These are phyloP conservation scores for Cinnamomum micranthum DNA, from an alignment of 164 flowering plant species.

Conservation along the genomic window DNA sequence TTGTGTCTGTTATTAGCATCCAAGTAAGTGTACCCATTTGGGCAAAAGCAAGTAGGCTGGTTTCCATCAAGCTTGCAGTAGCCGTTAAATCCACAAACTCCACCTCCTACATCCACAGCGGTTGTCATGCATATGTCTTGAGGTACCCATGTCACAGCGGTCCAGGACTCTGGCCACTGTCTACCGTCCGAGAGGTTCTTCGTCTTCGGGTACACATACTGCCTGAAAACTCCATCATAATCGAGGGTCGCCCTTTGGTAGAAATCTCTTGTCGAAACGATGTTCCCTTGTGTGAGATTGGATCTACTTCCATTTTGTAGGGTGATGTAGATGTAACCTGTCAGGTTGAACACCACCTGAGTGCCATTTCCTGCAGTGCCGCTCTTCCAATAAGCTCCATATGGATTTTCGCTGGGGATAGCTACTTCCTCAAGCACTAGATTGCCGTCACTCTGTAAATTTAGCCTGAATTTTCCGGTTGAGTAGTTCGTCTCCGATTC, in stretches of 20 bases:
- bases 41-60: conserved; percentile 8
- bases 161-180: conserved; percentile 14
- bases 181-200: conserved; percentile 8
- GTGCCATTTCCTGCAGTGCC: conserved; percentile 11
- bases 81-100: conserved; percentile 2
- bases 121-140: background rate
- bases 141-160: background rate
- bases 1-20: background rate
- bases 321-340: conserved; percentile 25
- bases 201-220: conserved; percentile 1
- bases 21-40: conserved; percentile 3
- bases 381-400: background rate
- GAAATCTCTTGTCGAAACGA: conserved; percentile 2
- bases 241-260: conserved; percentile 38
- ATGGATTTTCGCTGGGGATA: too few species aligned
- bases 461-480: conserved; percentile 22
- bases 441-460: conserved; percentile 18
- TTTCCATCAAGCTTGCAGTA: background rate
- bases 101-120: background rate
- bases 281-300: conserved; percentile 15
- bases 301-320: conserved; percentile 10
- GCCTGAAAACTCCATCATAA: conserved; percentile 39
- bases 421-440: conserved; percentile 25
- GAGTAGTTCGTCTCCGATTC: conserved; percentile 22
- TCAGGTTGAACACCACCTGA: conserved; percentile 22